A percentile compares a stretch with the other conserved stretches of the same genome.
phyloP scores from a whole-genome alignment of 2,329 filamentous ascomycete genomes.

The Helotiales sp. region DNA sequence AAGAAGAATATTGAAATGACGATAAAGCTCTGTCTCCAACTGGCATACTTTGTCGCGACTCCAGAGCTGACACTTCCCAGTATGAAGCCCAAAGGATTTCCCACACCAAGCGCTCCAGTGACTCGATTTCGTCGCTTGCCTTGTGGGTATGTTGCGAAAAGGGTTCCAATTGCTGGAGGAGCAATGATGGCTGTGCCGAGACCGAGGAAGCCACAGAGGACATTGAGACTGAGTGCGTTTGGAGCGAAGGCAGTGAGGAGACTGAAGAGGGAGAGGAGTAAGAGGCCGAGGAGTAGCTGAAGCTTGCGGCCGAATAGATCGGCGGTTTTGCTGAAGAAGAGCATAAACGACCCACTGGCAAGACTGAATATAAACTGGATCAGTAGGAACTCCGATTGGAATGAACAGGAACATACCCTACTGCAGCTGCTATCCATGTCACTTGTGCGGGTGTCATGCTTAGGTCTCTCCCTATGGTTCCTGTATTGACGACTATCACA shows the following conservation, averaged over 20 bases:
- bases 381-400: background rate
- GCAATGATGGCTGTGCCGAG: slow-evolving; percentile 67
- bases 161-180: slow-evolving; percentile 66
- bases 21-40: slow-evolving; percentile 68
- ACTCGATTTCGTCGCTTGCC: slow-evolving; percentile 65
- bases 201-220: slow-evolving; percentile 68
- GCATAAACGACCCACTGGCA: slow-evolving; percentile 66
- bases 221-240: slow-evolving; percentile 62
- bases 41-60: slow-evolving; percentile 62
- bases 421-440: slow-evolving; percentile 69
- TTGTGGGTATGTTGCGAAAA: slow-evolving; percentile 66
- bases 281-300: slow-evolving; percentile 65
- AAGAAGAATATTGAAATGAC: slow-evolving; percentile 68
- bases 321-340: slow-evolving; percentile 69
- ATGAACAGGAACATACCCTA: slow-evolving; percentile 48
- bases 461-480: slow-evolving; percentile 22
- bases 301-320: slow-evolving; percentile 68
- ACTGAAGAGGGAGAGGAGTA: slow-evolving; percentile 60
- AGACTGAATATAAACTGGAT: slow-evolving; percentile 48
- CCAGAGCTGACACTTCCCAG: slow-evolving; percentile 62
- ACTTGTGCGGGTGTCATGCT: slow-evolving; percentile 68
- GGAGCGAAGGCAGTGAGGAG: slow-evolving; percentile 64
- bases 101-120: slow-evolving; percentile 63
- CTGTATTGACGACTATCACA: slow-evolving; percentile 59
- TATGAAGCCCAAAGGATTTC: slow-evolving; percentile 49